Percentiles rank a stretch among this genome's conserved stretches.
phyloP scores from a whole-genome alignment of 176 grass and related monocot species.

The Zizania latifolia region DNA sequence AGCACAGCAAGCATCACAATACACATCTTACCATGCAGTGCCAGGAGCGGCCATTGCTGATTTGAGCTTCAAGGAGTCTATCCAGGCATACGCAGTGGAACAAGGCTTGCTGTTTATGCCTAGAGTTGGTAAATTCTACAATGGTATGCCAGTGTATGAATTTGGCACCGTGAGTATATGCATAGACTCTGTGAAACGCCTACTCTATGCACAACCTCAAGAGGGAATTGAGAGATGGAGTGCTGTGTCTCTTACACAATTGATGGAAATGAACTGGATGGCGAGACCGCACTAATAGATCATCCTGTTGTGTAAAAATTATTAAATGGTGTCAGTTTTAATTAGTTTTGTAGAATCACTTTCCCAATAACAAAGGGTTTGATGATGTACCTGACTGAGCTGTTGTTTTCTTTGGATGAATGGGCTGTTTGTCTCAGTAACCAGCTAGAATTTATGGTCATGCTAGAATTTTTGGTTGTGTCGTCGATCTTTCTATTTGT shows the following conservation, averaged over 20 bases:
- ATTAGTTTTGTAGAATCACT: no score
- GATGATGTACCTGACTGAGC: no score
- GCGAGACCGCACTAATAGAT: slow-evolving; percentile 12
- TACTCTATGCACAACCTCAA: slow-evolving; percentile 69
- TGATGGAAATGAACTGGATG: slow-evolving; percentile 71
- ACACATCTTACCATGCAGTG: slow-evolving; percentile 24
- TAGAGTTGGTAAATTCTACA: slow-evolving; percentile 77
- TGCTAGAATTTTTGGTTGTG: no score
- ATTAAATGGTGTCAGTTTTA: no score
- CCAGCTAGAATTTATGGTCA: no score
- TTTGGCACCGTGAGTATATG: slow-evolving; percentile 73
- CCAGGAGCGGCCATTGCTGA: slow-evolving; percentile 36
- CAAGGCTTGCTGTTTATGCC: slow-evolving; percentile 78
- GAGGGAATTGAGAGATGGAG: slow-evolving; percentile 68
- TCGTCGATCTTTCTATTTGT: no score
- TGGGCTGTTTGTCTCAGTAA: no score
- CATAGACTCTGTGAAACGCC: slow-evolving; percentile 69
- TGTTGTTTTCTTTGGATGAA: no score
- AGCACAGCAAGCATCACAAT: slow-evolving; percentile 50
- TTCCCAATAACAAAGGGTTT: no score
- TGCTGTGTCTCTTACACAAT: slow-evolving; percentile 68
- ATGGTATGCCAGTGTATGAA: slow-evolving; percentile 73
- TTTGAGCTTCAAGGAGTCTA: slow-evolving; percentile 86
- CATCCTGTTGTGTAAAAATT: no score
- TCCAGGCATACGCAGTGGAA: slow-evolving; percentile 79